Conservation (phyloP, 2,329 filamentous ascomycete genomes). For the Bimuria novae-zelandiae region DNA sequence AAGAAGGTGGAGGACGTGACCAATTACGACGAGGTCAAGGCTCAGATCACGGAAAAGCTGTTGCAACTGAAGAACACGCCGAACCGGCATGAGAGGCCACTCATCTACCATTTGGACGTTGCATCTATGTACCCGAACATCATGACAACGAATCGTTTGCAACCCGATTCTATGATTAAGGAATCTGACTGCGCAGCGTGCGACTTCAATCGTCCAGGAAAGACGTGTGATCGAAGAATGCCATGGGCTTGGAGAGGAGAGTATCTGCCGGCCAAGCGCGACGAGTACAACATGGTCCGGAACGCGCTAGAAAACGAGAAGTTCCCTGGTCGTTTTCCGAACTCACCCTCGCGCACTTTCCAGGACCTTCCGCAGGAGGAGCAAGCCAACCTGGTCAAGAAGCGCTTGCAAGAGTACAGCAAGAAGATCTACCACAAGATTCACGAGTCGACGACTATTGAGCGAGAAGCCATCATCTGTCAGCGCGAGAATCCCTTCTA, state of each 20-base stretch:
- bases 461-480: slow-evolving; percentile 96
- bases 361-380: slow-evolving; percentile 82
- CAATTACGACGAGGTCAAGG: slow-evolving; percentile 68
- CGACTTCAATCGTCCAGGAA: slow-evolving; percentile 96
- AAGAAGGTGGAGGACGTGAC: slow-evolving; percentile 56
- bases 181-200: slow-evolving; percentile 96
- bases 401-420: slow-evolving; percentile 87
- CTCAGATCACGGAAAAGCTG: slow-evolving; percentile 75
- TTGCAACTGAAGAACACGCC: slow-evolving; percentile 77
- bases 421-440: slow-evolving; percentile 99
- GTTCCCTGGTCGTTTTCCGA: slow-evolving; percentile 80
- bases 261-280: slow-evolving; percentile 91
- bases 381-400: slow-evolving; percentile 78
- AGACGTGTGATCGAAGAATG: slow-evolving; percentile 91
- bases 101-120: slow-evolving; percentile 98
- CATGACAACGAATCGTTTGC: slow-evolving; percentile 97
- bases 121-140: slow-evolving; percentile 99
- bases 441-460: slow-evolving; percentile 88
- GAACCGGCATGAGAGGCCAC: slow-evolving; percentile 79
- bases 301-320: slow-evolving; percentile 88
- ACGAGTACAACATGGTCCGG: slow-evolving; percentile 99
- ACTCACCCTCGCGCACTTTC: slow-evolving; percentile 73
- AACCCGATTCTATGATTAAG: slow-evolving; percentile 98
- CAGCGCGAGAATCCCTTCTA: slow-evolving; percentile 98
- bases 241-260: slow-evolving; percentile 99